Conservation (phyloP, 2,329 filamentous ascomycete genomes). For the Aurifilum marmelostoma region DNA sequence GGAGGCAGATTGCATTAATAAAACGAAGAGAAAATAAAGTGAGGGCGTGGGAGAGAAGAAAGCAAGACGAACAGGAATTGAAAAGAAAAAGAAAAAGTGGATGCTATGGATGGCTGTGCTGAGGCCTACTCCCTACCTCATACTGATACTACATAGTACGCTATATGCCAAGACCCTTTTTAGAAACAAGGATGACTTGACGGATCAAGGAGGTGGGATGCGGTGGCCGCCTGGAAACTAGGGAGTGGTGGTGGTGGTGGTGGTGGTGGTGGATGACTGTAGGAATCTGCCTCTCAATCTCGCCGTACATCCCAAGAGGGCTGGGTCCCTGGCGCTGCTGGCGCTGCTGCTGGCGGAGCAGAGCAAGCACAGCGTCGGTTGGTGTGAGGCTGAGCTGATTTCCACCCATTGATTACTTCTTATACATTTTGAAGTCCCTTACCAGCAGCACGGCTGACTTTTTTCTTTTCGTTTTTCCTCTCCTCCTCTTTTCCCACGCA, state of each 20-base stretch:
- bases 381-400: slow-evolving; percentile 16
- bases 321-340: neutral
- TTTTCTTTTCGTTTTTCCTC: neutral
- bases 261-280: neutral
- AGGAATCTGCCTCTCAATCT: slow-evolving; percentile 10
- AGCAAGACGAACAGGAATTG: neutral
- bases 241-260: too few species aligned
- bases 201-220: slow-evolving; percentile 1
- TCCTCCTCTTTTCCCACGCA: neutral
- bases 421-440: slow-evolving; percentile 8
- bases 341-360: slow-evolving; percentile 8
- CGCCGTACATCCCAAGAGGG: neutral
- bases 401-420: neutral
- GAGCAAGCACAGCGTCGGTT: neutral
- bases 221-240: neutral
- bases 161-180: neutral
- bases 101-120: neutral
- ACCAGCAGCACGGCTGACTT: neutral
- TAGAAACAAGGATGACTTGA: slow-evolving; percentile 3
- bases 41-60: too few species aligned
- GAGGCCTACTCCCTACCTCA: neutral
- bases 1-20: neutral
- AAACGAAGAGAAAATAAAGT: neutral
- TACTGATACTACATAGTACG: neutral
- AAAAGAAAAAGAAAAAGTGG: neutral